phyloP scores from a whole-genome alignment of 192 early-diverging fungal species.

The Rhizoclosmatium globosum region DNA sequence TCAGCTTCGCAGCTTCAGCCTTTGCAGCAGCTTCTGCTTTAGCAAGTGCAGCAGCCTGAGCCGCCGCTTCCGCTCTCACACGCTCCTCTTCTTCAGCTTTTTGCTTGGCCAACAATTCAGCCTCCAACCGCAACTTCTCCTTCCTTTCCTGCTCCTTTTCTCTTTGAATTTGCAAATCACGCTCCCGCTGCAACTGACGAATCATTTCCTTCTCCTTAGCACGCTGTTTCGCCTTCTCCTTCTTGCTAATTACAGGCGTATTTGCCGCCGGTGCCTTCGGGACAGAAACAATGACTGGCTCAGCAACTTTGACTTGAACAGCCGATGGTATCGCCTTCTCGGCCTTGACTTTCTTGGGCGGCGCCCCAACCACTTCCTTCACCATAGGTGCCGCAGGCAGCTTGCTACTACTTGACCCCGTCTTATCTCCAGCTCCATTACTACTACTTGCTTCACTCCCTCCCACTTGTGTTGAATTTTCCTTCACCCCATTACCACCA shows the following conservation, averaged over 20 bases:
- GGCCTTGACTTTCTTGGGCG: not conserved
- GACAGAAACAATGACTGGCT: not conserved
- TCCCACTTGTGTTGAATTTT: not conserved
- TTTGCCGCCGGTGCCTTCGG: not conserved
- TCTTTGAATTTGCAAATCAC: conserved; percentile 4
- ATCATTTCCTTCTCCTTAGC: conserved; percentile 27
- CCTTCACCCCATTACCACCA: conserved; percentile 1
- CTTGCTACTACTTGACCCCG: not conserved
- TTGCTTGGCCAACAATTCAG: not conserved
- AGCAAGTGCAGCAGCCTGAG: not conserved
- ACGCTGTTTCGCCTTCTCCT: conserved; percentile 35
- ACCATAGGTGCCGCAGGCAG: not conserved
- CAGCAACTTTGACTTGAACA: not conserved
- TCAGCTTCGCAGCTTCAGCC: not conserved
- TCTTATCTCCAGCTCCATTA: not conserved
- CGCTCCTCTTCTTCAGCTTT: not conserved
- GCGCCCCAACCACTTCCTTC: conserved; percentile 3
- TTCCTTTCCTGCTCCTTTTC: conserved; percentile 21
- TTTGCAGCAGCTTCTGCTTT: not conserved
- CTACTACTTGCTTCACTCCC: not conserved
- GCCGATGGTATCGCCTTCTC: not conserved
- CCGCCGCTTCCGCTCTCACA: not conserved
- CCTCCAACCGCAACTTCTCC: conserved; percentile 1
- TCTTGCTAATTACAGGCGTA: not conserved
- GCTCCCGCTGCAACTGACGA: conserved; percentile 26